Conservation (phyloP, 768 basidiomycete species). For the Termitomyces titanicus region DNA sequence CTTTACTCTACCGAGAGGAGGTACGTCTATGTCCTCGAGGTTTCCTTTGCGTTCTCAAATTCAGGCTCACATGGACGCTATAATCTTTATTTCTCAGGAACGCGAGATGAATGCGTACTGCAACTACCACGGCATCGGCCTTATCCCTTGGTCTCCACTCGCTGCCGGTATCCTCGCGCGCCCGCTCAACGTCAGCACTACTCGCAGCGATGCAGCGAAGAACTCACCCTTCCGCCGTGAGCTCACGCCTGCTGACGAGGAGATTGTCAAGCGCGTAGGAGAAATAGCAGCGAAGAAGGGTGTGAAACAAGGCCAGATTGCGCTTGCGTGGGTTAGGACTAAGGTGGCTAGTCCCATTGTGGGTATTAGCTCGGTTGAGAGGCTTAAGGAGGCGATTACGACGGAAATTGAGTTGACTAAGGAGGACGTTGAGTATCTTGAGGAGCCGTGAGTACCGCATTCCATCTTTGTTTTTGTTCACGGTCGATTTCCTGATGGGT, state of each 20-base stretch:
- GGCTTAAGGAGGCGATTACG: slow-evolving; percentile 16
- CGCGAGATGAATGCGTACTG: slow-evolving; percentile 43
- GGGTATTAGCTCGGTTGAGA: slow-evolving; percentile 18
- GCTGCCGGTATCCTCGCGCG: slow-evolving; percentile 34
- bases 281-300: slow-evolving; percentile 38
- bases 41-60: too few species aligned
- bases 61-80: too few species aligned
- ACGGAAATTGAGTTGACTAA: slow-evolving; percentile 27
- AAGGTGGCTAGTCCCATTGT: slow-evolving; percentile 34
- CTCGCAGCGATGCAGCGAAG: slow-evolving; percentile 10
- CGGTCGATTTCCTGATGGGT: too few species aligned
- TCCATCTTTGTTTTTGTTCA: neutral
- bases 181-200: slow-evolving; percentile 25
- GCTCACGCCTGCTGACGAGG: slow-evolving; percentile 22
- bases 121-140: slow-evolving; percentile 45
- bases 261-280: slow-evolving; percentile 34
- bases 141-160: slow-evolving; percentile 51
- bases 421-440: slow-evolving; percentile 40
- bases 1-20: slow-evolving; percentile 52
- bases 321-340: slow-evolving; percentile 37
- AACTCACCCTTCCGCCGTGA: slow-evolving; percentile 17
- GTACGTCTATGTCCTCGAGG: slow-evolving; percentile 5
- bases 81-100: slow-evolving; percentile 25
- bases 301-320: slow-evolving; percentile 41
- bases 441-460: slow-evolving; percentile 28